Evolutionary conservation across 2,329 filamentous ascomycete genomes (phyloP), one percentile per base, ranked within the genome.

Genomic region (Alternaria triticimaculans): DNA sequence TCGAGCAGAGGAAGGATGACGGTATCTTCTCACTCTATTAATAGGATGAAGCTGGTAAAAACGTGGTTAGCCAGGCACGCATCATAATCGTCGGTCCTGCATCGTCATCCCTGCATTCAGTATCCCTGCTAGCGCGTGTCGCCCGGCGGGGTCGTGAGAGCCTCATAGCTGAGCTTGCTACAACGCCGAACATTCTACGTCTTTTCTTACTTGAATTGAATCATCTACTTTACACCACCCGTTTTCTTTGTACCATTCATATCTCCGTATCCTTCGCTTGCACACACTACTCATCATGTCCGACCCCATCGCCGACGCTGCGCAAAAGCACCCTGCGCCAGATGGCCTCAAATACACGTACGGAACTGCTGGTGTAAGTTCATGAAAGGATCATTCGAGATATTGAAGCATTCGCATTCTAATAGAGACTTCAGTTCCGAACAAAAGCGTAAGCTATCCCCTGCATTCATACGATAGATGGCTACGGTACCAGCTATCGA

Each of bases 371-470:
- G 80, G 80, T 46, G 87, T 89, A 82, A 80, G 87, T 83, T 18
- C 8, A 41, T 1, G n/a, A 6, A n/a, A 41, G 8, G 9, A 11
- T 11, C 0, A 6, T 11, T 18, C 2, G 37, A 41, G 7, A 8
- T 6, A 28, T 11, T 41, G 33, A 58, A n/a, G 59, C 49, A 28
- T 51, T 51, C 44, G 7, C 37, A 21, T 5, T n/a, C 20, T 33
- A 14, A 12, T 11, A 11, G 18, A 28, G 28, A 23, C 48, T 2
- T 9, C 70, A 89, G 88, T 91, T 91, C 78, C 88, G 89, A 63
- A 90, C 90, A 83, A 90, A 89, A 82, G 88, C 89, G 87, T 90
- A 84, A 81, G 86, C 18, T 79, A 65, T 61, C 55, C 58, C 64
- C 72, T n/a, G n/a, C 20, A 21, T 46, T 20, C 21, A 41, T 21